These are phyloP conservation scores for Nannizziopsis arthrosporioides DNA, from an alignment of 2,329 filamentous ascomycete species.

Conservation along the genomic window DNA sequence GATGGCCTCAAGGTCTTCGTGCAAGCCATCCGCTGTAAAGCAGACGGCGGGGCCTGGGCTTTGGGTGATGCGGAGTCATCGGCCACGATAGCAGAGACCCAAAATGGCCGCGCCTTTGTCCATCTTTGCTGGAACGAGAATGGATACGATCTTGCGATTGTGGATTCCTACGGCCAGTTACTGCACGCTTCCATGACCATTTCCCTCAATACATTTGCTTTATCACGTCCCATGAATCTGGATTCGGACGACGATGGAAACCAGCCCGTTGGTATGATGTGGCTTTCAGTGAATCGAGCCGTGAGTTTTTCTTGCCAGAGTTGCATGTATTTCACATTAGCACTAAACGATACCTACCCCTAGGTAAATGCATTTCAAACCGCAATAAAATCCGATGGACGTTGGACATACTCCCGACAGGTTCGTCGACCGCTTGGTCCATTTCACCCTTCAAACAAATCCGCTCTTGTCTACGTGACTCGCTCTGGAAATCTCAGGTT, in stretches of 20 bases:
- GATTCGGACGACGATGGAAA: slow-evolving; percentile 64
- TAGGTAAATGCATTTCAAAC: slow-evolving; percentile 42
- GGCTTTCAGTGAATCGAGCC: slow-evolving; percentile 55
- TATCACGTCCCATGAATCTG: slow-evolving; percentile 50
- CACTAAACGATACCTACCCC: not conserved
- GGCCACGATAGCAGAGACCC: slow-evolving; percentile 48
- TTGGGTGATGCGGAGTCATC: slow-evolving; percentile 60
- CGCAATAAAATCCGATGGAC: slow-evolving; percentile 48
- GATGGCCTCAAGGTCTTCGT: slow-evolving; percentile 62
- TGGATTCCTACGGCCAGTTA: slow-evolving; percentile 68
- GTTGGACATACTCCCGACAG: slow-evolving; percentile 59
- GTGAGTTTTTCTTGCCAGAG: slow-evolving; percentile 18
- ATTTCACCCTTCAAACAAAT: slow-evolving; percentile 55
- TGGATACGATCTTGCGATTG: slow-evolving; percentile 67
- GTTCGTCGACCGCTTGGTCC: slow-evolving; percentile 57
- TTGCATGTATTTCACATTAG: slow-evolving; percentile 29
- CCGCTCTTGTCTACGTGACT: slow-evolving; percentile 65
- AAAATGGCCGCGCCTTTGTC: slow-evolving; percentile 55
- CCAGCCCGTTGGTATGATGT: slow-evolving; percentile 71
- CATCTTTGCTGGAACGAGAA: slow-evolving; percentile 74
- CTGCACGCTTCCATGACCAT: slow-evolving; percentile 60
- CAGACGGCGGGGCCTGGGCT: slow-evolving; percentile 60
- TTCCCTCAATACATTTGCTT: slow-evolving; percentile 59
- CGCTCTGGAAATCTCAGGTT: slow-evolving; percentile 62
- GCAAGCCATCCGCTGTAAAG: slow-evolving; percentile 57